Evolutionary conservation across 2,329 filamentous ascomycete species (phyloP).

Genomic region (Nigrograna mackinnonii): DNA sequence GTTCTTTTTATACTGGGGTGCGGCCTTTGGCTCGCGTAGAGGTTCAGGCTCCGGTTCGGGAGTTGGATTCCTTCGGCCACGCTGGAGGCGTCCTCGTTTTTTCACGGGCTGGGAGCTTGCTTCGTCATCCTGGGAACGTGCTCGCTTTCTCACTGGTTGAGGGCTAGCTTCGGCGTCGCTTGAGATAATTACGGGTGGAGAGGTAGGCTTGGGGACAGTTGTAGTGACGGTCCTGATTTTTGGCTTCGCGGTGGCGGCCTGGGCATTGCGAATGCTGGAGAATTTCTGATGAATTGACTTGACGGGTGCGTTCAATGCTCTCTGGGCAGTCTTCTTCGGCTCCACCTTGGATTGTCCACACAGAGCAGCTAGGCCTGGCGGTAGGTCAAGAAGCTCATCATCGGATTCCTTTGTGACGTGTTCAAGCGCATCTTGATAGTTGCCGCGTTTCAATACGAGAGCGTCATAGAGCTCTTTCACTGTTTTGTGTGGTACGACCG

Average conservation of each 20-base stretch:
- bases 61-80: conserved; percentile 49
- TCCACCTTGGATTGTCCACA: conserved; percentile 8
- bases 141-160: conserved; percentile 14
- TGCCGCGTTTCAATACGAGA: conserved; percentile 53
- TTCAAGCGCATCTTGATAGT: conserved; percentile 56
- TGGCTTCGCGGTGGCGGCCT: no score
- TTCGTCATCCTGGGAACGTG: conserved; percentile 13
- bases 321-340: conserved; percentile 56
- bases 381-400: conserved; percentile 39
- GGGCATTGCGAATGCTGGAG: conserved; percentile 20
- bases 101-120: conserved; percentile 23
- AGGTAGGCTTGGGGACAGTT: no score
- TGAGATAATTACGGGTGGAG: no score
- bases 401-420: conserved; percentile 22
- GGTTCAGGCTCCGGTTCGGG: conserved; percentile 23
- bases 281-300: conserved; percentile 63
- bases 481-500: conserved; percentile 51
- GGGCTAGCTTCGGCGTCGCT: not conserved
- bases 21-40: conserved; percentile 15
- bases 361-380: no score
- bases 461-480: conserved; percentile 55
- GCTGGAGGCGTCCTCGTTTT: conserved; percentile 49
- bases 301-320: conserved; percentile 57
- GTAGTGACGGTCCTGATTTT: not conserved
- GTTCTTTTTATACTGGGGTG: conserved; percentile 4